A percentile compares a stretch with the other conserved stretches of the same genome.
phyloP scores from a whole-genome alignment of 2,329 filamentous ascomycete species.

The Chaetomiaceae sp. region DNA sequence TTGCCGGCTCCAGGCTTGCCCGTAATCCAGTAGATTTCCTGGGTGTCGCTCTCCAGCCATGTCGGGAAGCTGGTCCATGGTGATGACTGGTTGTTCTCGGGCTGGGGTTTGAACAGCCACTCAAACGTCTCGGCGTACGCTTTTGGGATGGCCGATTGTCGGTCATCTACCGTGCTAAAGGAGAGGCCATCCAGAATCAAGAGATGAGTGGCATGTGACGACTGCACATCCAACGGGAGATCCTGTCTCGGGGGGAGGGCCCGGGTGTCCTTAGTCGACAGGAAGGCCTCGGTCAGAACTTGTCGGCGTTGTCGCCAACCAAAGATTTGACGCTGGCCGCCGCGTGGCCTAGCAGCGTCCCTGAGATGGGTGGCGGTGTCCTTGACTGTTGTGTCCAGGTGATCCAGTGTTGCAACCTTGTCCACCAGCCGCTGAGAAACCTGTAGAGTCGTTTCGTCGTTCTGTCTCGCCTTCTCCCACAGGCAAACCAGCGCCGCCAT shows the following conservation, averaged over 20 bases:
- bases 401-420: background rate
- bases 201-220: background rate
- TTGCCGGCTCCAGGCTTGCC: conserved; percentile 15
- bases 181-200: background rate
- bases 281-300: no score
- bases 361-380: background rate
- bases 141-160: background rate
- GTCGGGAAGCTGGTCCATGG: conserved; percentile 2
- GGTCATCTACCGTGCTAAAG: background rate
- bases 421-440: background rate
- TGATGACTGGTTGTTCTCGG: background rate
- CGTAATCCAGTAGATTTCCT: conserved; percentile 16
- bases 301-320: no score
- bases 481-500: background rate
- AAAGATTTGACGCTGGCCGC: no score
- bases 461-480: background rate
- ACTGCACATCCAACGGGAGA: background rate
- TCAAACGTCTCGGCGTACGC: conserved; percentile 1
- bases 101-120: background rate
- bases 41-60: conserved; percentile 4
- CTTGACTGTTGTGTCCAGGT: background rate
- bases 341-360: no score
- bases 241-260: background rate
- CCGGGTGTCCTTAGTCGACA: no score
- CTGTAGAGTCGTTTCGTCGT: background rate